phyloP scores from a whole-genome alignment of 352 stramenopile genomes.

The Pythium scleroteichum region DNA sequence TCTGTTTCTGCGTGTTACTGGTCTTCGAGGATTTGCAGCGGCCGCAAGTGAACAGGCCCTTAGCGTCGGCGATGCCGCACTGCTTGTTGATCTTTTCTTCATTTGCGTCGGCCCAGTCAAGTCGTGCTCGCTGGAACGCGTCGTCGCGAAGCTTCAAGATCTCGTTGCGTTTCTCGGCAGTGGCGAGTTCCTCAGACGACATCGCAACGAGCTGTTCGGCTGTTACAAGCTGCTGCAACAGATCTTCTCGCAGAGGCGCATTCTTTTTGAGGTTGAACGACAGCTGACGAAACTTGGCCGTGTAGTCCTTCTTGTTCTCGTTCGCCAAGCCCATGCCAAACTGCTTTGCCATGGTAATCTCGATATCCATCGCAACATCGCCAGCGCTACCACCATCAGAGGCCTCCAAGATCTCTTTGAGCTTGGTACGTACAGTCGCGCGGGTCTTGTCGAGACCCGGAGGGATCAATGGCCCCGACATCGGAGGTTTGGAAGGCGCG shows the following conservation, averaged over 20 bases:
- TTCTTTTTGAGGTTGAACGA: slow-evolving; percentile 94
- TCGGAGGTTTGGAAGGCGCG: slow-evolving; percentile 12
- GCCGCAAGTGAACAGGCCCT: slow-evolving; percentile 90
- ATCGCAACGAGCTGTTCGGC: slow-evolving; percentile 81
- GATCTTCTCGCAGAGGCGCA: slow-evolving; percentile 65
- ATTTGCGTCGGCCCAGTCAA: slow-evolving; percentile 91
- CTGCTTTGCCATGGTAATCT: slow-evolving; percentile 73
- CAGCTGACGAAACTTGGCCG: slow-evolving; percentile 85
- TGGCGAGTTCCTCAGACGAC: slow-evolving; percentile 84
- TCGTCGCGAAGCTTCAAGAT: slow-evolving; percentile 83
- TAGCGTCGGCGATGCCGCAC: slow-evolving; percentile 77
- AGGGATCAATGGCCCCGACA: slow-evolving; percentile 56
- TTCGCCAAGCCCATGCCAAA: slow-evolving; percentile 67
- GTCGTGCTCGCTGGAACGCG: slow-evolving; percentile 78
- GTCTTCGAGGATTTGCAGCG: slow-evolving; percentile 96
- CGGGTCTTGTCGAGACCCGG: slow-evolving; percentile 72
- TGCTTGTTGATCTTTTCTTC: slow-evolving; percentile 92
- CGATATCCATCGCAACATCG: slow-evolving; percentile 63
- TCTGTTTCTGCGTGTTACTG: slow-evolving; percentile 98
- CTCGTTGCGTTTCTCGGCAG: slow-evolving; percentile 83
- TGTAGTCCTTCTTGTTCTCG: slow-evolving; percentile 90
- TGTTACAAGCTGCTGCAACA: slow-evolving; percentile 70
- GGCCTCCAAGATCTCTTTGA: slow-evolving; percentile 71
- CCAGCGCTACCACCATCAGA: slow-evolving; percentile 50
- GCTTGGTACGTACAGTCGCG: slow-evolving; percentile 74